Evolutionary conservation across 1,284 basidiomycete species (phyloP).

Genomic region (Pascua guehoae): DNA sequence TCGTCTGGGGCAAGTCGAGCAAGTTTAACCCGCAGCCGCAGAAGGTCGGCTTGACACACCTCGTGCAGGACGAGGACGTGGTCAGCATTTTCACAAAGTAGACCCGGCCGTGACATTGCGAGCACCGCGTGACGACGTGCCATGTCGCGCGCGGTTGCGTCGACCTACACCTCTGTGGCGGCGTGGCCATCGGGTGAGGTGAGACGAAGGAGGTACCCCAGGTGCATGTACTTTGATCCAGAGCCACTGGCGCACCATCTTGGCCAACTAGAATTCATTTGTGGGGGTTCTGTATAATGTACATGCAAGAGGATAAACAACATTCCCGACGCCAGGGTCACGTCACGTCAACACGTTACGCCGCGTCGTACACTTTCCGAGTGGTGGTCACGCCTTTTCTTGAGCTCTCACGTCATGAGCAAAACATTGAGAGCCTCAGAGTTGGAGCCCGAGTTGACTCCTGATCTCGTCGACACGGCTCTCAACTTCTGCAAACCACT

Average conservation of each 20-base stretch:
- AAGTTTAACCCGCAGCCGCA: slow-evolving; percentile 90
- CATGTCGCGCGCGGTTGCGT: too few relatives aligned
- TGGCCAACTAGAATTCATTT: too few relatives aligned
- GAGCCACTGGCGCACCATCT: too few relatives aligned
- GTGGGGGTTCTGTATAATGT: too few relatives aligned
- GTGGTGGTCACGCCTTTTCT: neutral
- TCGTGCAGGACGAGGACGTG: slow-evolving; percentile 90
- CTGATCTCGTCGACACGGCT: slow-evolving; percentile 59
- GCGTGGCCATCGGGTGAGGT: neutral
- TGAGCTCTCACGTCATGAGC: neutral
- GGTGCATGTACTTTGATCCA: neutral
- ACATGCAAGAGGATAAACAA: neutral
- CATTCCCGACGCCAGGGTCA: neutral
- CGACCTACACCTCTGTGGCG: neutral
- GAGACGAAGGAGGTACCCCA: neutral
- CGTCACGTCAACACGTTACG: slow-evolving; percentile 1
- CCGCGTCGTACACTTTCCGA: too few relatives aligned
- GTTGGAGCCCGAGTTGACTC: slow-evolving; percentile 38
- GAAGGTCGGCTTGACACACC: slow-evolving; percentile 81
- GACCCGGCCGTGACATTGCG: too few relatives aligned
- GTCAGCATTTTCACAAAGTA: slow-evolving; percentile 52
- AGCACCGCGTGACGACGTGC: too few relatives aligned
- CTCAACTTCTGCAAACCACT: slow-evolving; percentile 65
- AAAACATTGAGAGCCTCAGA: neutral
- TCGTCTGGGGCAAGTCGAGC: slow-evolving; percentile 88